Base-by-base conservation (phyloP, 805 yeast genomes). In the Lachancea nothofagi region DNA sequence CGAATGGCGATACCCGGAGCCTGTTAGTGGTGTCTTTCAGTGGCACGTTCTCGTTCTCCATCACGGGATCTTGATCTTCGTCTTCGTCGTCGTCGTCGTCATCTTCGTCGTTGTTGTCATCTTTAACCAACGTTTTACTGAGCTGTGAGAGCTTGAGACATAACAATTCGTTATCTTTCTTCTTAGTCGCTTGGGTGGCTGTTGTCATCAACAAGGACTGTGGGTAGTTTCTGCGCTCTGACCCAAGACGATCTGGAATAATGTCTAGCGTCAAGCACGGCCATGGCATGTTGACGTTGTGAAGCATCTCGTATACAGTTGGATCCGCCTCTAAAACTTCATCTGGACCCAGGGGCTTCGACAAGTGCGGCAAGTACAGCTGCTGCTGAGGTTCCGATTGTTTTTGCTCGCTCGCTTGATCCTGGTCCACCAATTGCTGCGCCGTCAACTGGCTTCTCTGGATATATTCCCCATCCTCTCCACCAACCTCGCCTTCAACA, bases 321-420 rank as follows among this genome's bases (percentile, higher is more conserved):
- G 96, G 96, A 65, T 93, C 98, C 1, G 97, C 96, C 66, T 90
- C 97, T 57, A 93, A 71, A 9, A 83, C 94, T 67, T 93, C 97
- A 66, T 87, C 95, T 2, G 95, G 94, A 1, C 96, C 97, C 50
- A 93, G 71, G 5, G 96, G 96, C 53, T 77, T 79, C 20, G 93
- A 81, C 64, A 79, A 74, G 59, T 88, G 95, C 15, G 98, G 97
- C 48, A 93, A 70, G 64, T 85, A 93, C 31, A 90, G 66, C 40
- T 46, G 66, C 51, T 34, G 77, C 20, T 35, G 30, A 20, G 38
- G 4, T 65, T 53, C 55, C 26, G 18, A 33, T 23, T 40, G 38
- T 6, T 14, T 65, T 41, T 64, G 66, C 10, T 61, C 53, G 20
- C 56, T 55, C 23, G 56, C 59, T 38, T 62, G 60, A 34, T 66